Evolutionary conservation across 768 basidiomycete genomes (phyloP), one percentile per base, ranked within the genome.

Genomic region (Serendipita sp.): DNA sequence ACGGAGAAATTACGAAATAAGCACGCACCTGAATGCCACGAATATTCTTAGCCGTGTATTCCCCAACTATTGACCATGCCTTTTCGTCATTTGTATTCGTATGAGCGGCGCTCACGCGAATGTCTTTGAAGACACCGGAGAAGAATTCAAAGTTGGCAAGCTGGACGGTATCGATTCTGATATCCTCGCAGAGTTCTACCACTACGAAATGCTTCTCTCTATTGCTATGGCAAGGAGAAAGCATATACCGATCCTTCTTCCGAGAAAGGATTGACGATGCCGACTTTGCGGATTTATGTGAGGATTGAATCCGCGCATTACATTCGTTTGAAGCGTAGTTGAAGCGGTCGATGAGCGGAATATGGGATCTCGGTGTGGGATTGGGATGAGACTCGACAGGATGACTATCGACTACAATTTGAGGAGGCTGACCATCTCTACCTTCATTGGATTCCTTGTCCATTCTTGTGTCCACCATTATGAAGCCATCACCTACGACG

Each of bases 91-190:
- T 79, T 5, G 80, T 79, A 66, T 87, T 87, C 66, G 71, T 75
- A 71, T 76, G 75, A 14, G 81, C 77, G 5, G 82, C 91, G 71
- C 86, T 88, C 51, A 98, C 84, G 3, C 80, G 80, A 65, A 98
- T 87, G 62, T 95, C 90, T 73, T 88, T 88, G 76, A 98, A 94
- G 14, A 96, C 88, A 1, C 94, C 93, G 66, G 88, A 90, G 74
- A 97, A 99, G 75, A 97, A 98, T 75, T 99, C 95, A 70, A 90
- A 96, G 70, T 97, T 95, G 64, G 93, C 94, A 17, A 99, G 75
- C 71, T 97, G 93, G 48, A 98, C 85, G 0, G 92, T 95, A 71
- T 98, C 95, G 68, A 98, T 93, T 48, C 90, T 77, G 65, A 99
- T 92, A 71, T 98, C 96, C 66, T 98, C 95, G 75, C 96, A 99